phyloP scores from a whole-genome alignment of 768 basidiomycete genomes.

The Mrakia frigida region DNA sequence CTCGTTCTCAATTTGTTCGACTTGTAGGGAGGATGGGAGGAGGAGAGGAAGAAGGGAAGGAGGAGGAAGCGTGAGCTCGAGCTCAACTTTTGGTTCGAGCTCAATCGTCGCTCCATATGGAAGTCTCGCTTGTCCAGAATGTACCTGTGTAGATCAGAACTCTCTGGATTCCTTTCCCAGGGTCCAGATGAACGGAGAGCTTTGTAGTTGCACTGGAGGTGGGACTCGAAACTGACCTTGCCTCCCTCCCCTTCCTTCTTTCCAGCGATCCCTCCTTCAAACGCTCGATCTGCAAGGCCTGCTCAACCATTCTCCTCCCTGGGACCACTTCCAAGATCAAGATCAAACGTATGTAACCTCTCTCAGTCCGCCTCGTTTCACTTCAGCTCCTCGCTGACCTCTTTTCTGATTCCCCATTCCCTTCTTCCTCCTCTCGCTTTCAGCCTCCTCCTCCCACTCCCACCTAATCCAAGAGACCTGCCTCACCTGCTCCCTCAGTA shows the following conservation, averaged over 20 bases:
- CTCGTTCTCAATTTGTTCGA: no score
- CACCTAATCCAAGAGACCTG: neutral
- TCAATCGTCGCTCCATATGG: neutral
- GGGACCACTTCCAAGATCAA: conserved; percentile 38
- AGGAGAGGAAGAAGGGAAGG: neutral
- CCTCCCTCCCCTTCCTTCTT: neutral
- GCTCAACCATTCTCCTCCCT: conserved; percentile 40
- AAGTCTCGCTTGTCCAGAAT: no score
- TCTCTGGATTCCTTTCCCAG: no score
- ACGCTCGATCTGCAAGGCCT: conserved; percentile 38
- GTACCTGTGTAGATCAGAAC: no score
- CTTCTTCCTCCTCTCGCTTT: neutral
- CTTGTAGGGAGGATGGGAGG: neutral
- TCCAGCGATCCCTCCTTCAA: conserved; percentile 41
- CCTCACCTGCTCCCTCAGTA: neutral
- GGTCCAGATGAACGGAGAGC: no score
- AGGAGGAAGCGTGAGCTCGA: conserved; percentile 1
- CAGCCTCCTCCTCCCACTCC: neutral
- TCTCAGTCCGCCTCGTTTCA: neutral
- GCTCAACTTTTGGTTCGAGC: neutral
- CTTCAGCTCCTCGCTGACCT: neutral
- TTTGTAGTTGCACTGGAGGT: no score
- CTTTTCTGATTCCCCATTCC: neutral
- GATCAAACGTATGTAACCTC: conserved; percentile 40
- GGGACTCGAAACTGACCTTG: neutral